Conservation (phyloP, 2,329 filamentous ascomycete species). For the Pezicula radicicola region DNA sequence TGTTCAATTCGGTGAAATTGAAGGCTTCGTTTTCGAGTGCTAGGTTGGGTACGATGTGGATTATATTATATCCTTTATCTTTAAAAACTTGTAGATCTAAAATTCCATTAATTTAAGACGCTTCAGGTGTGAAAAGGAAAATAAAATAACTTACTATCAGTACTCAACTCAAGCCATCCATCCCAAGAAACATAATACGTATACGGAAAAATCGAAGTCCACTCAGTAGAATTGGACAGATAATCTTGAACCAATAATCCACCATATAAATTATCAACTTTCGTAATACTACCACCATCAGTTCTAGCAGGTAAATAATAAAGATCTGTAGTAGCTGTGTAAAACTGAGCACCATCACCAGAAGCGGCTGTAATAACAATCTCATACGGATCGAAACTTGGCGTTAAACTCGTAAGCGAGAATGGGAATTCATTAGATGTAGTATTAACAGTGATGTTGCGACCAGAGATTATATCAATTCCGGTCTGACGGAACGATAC, state of each 20-base stretch:
- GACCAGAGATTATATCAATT: slow-evolving; percentile 18
- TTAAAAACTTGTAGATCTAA: slow-evolving; percentile 30
- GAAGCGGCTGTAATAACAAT: slow-evolving; percentile 31
- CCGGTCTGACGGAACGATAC: slow-evolving; percentile 23
- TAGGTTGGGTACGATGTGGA: slow-evolving; percentile 28
- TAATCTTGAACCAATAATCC: slow-evolving; percentile 36
- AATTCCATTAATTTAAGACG: neutral
- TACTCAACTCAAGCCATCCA: slow-evolving; percentile 27
- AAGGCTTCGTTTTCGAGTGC: slow-evolving; percentile 24
- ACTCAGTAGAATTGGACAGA: slow-evolving; percentile 17
- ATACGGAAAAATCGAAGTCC: slow-evolving; percentile 38
- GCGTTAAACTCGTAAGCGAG: slow-evolving; percentile 22
- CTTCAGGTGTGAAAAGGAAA: neutral
- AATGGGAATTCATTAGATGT: slow-evolving; percentile 33
- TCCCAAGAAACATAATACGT: slow-evolving; percentile 42
- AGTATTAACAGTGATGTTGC: slow-evolving; percentile 30
- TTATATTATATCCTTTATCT: slow-evolving; percentile 11
- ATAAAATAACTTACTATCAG: slow-evolving; percentile 22
- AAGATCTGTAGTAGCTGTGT: slow-evolving; percentile 31
- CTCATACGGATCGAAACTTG: slow-evolving; percentile 31
- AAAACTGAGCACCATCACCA: slow-evolving; percentile 27
- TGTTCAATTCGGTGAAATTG: slow-evolving; percentile 33
- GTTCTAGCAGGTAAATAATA: slow-evolving; percentile 36
- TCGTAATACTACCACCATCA: slow-evolving; percentile 38
- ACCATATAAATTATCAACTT: slow-evolving; percentile 41